Base-by-base conservation (phyloP, 2,329 filamentous ascomycete species). In the Beauveria sp. region DNA sequence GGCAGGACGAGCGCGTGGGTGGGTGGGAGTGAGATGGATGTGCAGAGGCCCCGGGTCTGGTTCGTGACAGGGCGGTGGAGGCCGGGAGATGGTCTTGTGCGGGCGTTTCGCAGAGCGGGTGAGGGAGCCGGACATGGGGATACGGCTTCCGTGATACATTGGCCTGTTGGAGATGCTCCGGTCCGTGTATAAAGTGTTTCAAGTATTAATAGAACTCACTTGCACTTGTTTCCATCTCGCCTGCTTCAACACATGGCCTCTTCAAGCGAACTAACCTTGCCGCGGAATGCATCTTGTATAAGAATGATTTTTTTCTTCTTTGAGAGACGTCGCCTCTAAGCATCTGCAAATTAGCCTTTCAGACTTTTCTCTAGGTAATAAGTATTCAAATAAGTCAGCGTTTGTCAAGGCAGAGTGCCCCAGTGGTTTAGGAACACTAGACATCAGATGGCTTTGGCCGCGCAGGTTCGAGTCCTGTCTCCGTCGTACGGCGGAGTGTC, bases 401-500 rank as follows among this genome's bases (percentile, higher is more conserved):
- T 26, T 26, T 7, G 28, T 42, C 24, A 59, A 20, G 22, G 22
- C 46, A 59, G 56, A 51, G 56, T 50, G 46, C 56, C 56, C 30
- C 10, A 59, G 46, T 47, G 56, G 56, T 26, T 9, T 30, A 16
- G 45, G 46, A 24, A 51, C 16, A 20, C 34, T 5, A 10, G 46
- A 50, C 20, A 58, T 58, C 28, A 8, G 28, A 51, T 58, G 46
- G 20, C 16, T 58, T 58, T 10, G 56, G 9, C 20, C 46, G 30
- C 56, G 56, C 46, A 58, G 56, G 56, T 58, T 58, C 56, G 56
- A 58, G 10, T 58, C 56, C 56, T 58, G 56, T 51, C 56, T 58
- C 56, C 24, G 56, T 58, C 56, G 56, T 50, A 5, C 1, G 54
- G 54, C 54, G 28, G 54, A 57, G 54, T 57, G 54, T 43, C 54